A percentile compares a stretch with the other conserved stretches of the same genome.
phyloP scores from a whole-genome alignment of 495 filamentous ascomycete genomes.

The Pyronema omphalodes region DNA sequence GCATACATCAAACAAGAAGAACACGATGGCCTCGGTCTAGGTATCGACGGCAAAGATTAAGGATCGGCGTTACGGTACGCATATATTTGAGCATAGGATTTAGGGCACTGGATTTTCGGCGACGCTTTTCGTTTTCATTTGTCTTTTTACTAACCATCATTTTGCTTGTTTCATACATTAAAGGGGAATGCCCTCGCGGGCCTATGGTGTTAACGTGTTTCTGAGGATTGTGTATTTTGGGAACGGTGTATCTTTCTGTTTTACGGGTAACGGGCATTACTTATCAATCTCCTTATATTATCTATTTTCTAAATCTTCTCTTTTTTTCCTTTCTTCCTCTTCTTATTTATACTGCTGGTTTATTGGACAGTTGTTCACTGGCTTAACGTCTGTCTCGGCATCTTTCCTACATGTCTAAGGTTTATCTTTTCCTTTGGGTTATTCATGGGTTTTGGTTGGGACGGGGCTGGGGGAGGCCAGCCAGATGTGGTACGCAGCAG shows the following conservation, averaged over 20 bases:
- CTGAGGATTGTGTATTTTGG: background rate
- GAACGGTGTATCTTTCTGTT: constrained; percentile 6
- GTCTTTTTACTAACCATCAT: too few species aligned
- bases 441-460: background rate
- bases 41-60: constrained; percentile 1
- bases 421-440: constrained; percentile 1
- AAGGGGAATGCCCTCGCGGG: background rate
- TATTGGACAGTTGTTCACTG: constrained; percentile 1
- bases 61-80: constrained; percentile 23
- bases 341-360: too few species aligned
- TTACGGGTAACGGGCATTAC: constrained; percentile 7
- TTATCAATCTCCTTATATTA: constrained; percentile 11
- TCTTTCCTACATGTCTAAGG: background rate
- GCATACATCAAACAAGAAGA: background rate
- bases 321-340: constrained; percentile 4
- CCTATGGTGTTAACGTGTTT: constrained; percentile 2
- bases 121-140: too few species aligned
- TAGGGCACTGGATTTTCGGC: constrained; percentile 16
- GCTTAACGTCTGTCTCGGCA: background rate
- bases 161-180: constrained; percentile 13
- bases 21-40: background rate
- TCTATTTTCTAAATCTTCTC: constrained; percentile 5
- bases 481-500: background rate
- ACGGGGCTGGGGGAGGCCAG: background rate
- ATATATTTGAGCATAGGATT: constrained; percentile 22